Percentiles rank a stretch among this genome's conserved stretches.
phyloP scores from a whole-genome alignment of 148 eudicot genomes.

The Chenopodium quinoa region DNA sequence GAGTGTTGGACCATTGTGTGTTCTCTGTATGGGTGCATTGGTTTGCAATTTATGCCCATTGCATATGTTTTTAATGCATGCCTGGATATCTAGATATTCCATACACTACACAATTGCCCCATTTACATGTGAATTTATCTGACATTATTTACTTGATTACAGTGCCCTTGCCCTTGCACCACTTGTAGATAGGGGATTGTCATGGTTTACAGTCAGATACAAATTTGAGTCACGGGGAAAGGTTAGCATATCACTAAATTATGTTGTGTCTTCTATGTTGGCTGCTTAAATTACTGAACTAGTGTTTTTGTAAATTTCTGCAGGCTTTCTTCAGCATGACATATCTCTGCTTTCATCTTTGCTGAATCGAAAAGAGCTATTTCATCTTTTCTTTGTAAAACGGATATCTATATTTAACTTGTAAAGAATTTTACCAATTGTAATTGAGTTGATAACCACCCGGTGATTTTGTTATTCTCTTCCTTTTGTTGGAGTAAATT shows the following conservation, averaged over 20 bases:
- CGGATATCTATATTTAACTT: not conserved
- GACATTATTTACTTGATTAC: conserved; percentile 17
- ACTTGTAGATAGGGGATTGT: conserved; percentile 58
- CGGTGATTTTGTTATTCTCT: not conserved
- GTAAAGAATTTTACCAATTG: not conserved
- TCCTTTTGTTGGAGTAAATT: not conserved
- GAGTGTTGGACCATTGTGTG: too few species aligned
- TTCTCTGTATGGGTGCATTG: not conserved
- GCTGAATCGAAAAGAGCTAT: not conserved
- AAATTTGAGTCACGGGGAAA: conserved; percentile 64
- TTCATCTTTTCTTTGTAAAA: too few species aligned
- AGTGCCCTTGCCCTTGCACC: conserved; percentile 90
- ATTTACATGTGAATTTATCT: not conserved
- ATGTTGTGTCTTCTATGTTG: not conserved
- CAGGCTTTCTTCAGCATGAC: conserved; percentile 74
- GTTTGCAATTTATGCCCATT: not conserved
- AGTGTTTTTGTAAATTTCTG: not conserved
- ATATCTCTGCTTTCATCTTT: not conserved
- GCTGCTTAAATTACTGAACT: not conserved
- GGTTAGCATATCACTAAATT: conserved; percentile 31
- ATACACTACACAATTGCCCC: not conserved
- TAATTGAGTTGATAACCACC: not conserved
- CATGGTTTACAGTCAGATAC: conserved; percentile 61
- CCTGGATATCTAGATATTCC: not conserved
- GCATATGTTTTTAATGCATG: not conserved